Evolutionary conservation across 495 filamentous ascomycete species (phyloP).

Genomic region (Penicillium flavigenum): DNA sequence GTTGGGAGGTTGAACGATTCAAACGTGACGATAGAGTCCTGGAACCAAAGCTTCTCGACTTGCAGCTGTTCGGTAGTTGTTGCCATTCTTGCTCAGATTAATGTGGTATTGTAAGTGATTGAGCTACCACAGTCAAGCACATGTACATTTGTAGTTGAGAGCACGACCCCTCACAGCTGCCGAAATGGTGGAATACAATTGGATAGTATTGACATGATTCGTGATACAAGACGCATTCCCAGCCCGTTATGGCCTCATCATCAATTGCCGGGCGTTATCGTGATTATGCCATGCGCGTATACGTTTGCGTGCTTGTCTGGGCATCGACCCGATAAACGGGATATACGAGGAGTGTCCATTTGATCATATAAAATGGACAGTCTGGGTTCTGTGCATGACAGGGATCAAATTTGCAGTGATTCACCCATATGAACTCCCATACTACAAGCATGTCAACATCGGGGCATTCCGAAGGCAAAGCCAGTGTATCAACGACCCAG

Average conservation of each 20-base stretch:
- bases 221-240: not conserved
- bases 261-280: not conserved
- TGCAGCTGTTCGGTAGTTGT: slow-evolving; percentile 7
- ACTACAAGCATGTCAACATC: not conserved
- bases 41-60: slow-evolving; percentile 6
- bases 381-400: not conserved
- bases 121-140: not conserved
- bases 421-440: not conserved
- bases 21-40: slow-evolving; percentile 19
- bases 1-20: slow-evolving; percentile 72
- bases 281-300: slow-evolving; percentile 14
- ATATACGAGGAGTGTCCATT: not conserved
- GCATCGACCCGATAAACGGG: not conserved
- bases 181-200: slow-evolving; percentile 8
- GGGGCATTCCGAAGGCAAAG: not conserved
- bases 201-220: not conserved
- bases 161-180: slow-evolving; percentile 16
- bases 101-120: not conserved
- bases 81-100: slow-evolving; percentile 9
- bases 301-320: slow-evolving; percentile 17
- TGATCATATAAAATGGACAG: not conserved
- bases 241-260: not conserved
- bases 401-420: not conserved
- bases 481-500: not conserved
- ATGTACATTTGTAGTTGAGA: not conserved